These are phyloP conservation scores for Colletotrichum somersetense DNA, from an alignment of 2,329 filamentous ascomycete genomes.

Conservation along the genomic window DNA sequence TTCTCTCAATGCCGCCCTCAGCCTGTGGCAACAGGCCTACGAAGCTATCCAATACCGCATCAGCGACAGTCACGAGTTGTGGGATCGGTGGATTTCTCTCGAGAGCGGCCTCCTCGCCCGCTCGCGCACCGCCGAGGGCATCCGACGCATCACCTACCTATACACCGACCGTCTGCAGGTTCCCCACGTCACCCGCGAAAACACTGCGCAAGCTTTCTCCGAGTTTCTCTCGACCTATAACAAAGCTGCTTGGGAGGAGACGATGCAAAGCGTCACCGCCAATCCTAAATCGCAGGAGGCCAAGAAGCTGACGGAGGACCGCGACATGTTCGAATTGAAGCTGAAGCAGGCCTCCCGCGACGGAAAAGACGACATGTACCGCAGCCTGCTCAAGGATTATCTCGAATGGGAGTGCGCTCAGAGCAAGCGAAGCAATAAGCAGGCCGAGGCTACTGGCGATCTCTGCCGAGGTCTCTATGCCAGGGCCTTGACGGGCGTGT, in stretches of 20 bases:
- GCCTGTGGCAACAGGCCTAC: conserved; percentile 79
- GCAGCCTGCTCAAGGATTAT: conserved; percentile 72
- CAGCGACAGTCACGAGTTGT: conserved; percentile 81
- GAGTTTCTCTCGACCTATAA: conserved; percentile 80
- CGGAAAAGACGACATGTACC: conserved; percentile 68
- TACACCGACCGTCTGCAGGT: conserved; percentile 77
- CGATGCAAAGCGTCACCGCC: conserved; percentile 77
- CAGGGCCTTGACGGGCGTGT: conserved; percentile 77
- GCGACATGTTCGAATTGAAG: conserved; percentile 77
- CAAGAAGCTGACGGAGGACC: conserved; percentile 72
- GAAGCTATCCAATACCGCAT: conserved; percentile 80
- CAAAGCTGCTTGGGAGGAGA: conserved; percentile 76
- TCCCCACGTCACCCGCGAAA: conserved; percentile 81
- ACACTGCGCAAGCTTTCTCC: conserved; percentile 81
- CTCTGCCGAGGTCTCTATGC: conserved; percentile 79
- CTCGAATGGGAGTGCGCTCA: conserved; percentile 85
- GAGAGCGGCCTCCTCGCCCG: conserved; percentile 75
- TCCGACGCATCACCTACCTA: conserved; percentile 75
- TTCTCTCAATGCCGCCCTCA: conserved; percentile 73
- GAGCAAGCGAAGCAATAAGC: conserved; percentile 66
- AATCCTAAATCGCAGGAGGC: conserved; percentile 67
- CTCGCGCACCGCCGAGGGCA: conserved; percentile 66
- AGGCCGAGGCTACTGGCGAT: conserved; percentile 59
- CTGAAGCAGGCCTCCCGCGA: conserved; percentile 70
- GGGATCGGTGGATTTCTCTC: conserved; percentile 82